phyloP scores from a whole-genome alignment of 78 protist species.

The Emiliania huxleyi region DNA sequence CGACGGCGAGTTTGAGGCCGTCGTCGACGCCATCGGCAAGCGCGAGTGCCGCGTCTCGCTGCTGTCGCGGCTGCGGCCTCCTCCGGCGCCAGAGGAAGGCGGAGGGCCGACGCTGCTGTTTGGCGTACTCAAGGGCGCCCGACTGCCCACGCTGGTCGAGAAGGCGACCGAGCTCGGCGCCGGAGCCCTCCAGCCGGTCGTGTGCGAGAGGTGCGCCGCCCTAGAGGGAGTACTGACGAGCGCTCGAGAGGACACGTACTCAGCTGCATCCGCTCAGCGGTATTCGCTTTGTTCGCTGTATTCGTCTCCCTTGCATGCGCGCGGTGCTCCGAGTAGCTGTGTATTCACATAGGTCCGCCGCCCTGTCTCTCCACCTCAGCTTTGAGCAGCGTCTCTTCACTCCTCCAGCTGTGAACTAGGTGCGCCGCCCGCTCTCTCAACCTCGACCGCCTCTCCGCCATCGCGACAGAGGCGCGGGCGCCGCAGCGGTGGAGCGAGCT shows the following conservation, averaged over 20 bases:
- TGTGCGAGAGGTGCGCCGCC: background rate
- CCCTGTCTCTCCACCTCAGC: too few relatives aligned
- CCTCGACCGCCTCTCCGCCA: background rate
- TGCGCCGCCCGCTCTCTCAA: background rate
- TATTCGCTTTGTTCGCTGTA: too few relatives aligned
- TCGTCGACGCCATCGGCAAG: background rate
- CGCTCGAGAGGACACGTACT: too few relatives aligned
- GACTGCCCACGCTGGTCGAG: background rate
- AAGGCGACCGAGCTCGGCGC: slow-evolving; percentile 10
- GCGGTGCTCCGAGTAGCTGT: too few relatives aligned
- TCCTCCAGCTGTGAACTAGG: background rate
- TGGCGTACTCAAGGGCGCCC: background rate
- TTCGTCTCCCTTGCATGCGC: too few relatives aligned
- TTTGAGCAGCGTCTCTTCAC: too few relatives aligned
- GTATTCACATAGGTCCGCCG: too few relatives aligned
- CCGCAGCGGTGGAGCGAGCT: too few relatives aligned
- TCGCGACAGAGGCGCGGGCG: background rate
- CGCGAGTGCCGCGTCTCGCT: too few relatives aligned
- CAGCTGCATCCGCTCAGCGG: too few relatives aligned
- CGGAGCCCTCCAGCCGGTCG: background rate
- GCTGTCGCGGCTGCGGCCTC: background rate
- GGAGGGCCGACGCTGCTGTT: background rate
- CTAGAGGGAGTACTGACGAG: too few relatives aligned
- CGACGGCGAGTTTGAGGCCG: background rate
- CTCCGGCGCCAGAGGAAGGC: too few relatives aligned